These are phyloP conservation scores for Pseudogymnoascus verrucosus DNA, from an alignment of 2,329 filamentous ascomycete species.

Conservation along the genomic window DNA sequence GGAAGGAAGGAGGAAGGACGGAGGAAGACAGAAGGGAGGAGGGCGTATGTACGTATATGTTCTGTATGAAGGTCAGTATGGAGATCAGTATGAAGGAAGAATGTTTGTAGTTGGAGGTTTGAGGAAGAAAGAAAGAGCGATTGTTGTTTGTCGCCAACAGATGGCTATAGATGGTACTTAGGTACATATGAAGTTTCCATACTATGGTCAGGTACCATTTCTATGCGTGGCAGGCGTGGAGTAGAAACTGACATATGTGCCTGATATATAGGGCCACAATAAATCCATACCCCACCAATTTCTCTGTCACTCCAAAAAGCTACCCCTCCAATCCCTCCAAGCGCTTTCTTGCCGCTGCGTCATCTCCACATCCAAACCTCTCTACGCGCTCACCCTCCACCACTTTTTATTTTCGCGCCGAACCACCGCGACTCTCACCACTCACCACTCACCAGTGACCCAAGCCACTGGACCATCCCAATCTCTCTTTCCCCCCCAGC, in stretches of 20 bases:
- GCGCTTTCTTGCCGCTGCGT: conserved; percentile 5
- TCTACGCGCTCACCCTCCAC: not conserved
- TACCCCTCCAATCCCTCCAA: conserved; percentile 8
- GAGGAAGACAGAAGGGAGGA: not conserved
- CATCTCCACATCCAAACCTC: conserved; percentile 6
- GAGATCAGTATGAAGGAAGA: not conserved
- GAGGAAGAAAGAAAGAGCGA: not conserved
- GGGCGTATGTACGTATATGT: not conserved
- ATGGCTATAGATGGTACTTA: not conserved
- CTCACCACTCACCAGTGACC: not conserved
- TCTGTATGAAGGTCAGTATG: not conserved
- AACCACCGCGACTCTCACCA: not conserved
- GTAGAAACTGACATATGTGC: not conserved
- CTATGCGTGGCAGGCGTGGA: not conserved
- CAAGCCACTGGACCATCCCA: not conserved
- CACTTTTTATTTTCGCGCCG: conserved; percentile 5
- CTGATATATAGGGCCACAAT: not conserved
- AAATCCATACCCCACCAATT: not conserved
- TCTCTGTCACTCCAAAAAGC: not conserved
- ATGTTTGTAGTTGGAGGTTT: not conserved
- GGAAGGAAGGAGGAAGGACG: not conserved
- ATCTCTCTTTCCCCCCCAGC: not conserved
- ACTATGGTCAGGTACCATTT: not conserved
- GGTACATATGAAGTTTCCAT: not conserved
- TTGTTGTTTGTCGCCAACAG: not conserved